Evolutionary conservation across 139 green algal species (phyloP), one percentile per base, ranked within the genome.

Genomic region (Picochlorum costavermella): DNA sequence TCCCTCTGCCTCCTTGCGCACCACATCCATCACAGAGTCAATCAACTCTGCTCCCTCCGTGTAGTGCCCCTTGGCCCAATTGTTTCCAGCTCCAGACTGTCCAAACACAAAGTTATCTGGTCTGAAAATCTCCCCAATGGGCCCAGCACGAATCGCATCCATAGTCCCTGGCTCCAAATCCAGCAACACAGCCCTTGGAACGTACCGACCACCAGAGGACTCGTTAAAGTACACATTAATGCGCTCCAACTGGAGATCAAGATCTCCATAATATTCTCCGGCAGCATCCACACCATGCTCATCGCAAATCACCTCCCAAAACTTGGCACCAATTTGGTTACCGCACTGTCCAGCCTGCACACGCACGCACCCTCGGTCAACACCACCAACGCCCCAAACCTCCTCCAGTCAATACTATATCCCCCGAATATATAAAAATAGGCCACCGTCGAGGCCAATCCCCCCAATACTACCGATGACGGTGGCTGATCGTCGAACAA

Each of bases 41-140:
- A 98, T 98, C 37, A 98, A 75, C 83, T 98, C 92, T 63, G 92
- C 92, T 65, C 92, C 92, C 81, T 98, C 92, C 16, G 92, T 98
- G 90, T 98, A 98, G 83, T 98, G 92, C 23, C 92, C 92, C 85
- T 98, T 98, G 60, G 92, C 92, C 92, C 92, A 98, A 88, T 98
- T 98, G 83, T 98, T 98, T 29, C 92, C 92, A 12, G 60, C 96
- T 28, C 92, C 92, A 61, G 86, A 95, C 84, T 97, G 92, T 44
- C 86, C 86, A 57, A 92, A 92, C 6, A 92, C 72, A 60, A 93
- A 92, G 77, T 93, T 93, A 74, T 93, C 86, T 23, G 86, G 86
- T 16, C 84, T 67, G 65, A 82, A 82, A 50, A 82, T 90, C 80
- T 96, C 81, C 56, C 90, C 89, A 60, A 88, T 96, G 17, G 90